A percentile compares a stretch with the other conserved stretches of the same genome.
phyloP scores from a whole-genome alignment of 306 rosid genomes.

The Castanea sativa region DNA sequence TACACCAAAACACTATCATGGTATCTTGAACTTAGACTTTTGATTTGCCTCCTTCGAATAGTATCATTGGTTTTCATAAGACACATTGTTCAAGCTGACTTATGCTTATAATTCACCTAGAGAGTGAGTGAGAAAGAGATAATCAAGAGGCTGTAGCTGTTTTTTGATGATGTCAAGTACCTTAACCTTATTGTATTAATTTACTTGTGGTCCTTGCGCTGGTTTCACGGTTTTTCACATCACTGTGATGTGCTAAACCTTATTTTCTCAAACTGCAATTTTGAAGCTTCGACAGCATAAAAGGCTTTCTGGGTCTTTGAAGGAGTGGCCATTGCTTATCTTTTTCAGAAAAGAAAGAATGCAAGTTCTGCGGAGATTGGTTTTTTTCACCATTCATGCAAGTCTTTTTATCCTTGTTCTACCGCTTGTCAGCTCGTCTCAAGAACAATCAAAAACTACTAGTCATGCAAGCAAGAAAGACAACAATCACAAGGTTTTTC shows the following conservation, averaged over 20 bases:
- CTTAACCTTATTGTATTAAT: neutral
- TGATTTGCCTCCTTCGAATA: neutral
- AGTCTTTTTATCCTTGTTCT: slow-evolving; percentile 39
- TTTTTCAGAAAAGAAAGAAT: slow-evolving; percentile 31
- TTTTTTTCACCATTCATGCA: slow-evolving; percentile 39
- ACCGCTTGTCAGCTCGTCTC: slow-evolving; percentile 43
- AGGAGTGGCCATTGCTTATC: slow-evolving; percentile 6
- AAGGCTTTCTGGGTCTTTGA: slow-evolving; percentile 4
- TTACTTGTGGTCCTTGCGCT: neutral
- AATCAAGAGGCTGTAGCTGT: neutral
- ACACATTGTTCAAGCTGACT: neutral
- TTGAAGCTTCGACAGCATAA: slow-evolving; percentile 2
- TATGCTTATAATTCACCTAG: neutral
- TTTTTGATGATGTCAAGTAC: neutral
- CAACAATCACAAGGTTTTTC: slow-evolving; percentile 41
- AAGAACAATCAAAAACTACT: slow-evolving; percentile 27
- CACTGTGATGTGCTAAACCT: neutral
- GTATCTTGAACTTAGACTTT: slow-evolving; percentile 2
- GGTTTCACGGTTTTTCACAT: neutral
- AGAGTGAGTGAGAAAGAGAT: neutral
- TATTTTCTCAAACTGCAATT: neutral
- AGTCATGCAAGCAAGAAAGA: slow-evolving; percentile 26
- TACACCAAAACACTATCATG: slow-evolving; percentile 9
- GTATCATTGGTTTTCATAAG: neutral
- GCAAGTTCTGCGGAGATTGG: slow-evolving; percentile 34